Conservation (phyloP, 306 rosid species). For the Mucuna pruriens region DNA sequence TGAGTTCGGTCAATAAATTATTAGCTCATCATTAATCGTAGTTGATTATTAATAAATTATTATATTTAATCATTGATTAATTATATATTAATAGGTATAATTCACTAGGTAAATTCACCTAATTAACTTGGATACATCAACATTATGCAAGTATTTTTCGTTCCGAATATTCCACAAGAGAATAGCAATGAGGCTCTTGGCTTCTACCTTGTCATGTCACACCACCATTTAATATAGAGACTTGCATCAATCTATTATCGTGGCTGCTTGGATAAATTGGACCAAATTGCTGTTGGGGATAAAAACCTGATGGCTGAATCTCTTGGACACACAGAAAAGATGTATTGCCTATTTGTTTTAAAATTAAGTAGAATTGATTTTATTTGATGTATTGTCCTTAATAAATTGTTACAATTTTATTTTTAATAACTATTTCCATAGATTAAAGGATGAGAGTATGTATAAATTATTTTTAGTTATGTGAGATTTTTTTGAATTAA, state of each 20-base stretch:
- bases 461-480: too few relatives aligned
- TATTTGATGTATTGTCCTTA: too few relatives aligned
- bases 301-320: slow-evolving; percentile 17
- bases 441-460: too few relatives aligned
- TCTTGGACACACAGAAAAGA: slow-evolving; percentile 1
- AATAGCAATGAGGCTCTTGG: not conserved
- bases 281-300: slow-evolving; percentile 14
- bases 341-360: not conserved
- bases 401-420: too few relatives aligned
- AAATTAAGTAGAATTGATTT: not conserved
- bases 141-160: not conserved
- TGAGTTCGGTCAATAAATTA: not conserved
- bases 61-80: not conserved
- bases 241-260: not conserved
- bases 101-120: not conserved
- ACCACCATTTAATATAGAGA: slow-evolving; percentile 1
- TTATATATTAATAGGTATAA: not conserved
- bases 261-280: slow-evolving; percentile 1
- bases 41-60: not conserved
- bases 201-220: not conserved
- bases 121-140: not conserved
- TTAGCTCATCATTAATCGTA: not conserved
- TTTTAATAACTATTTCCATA: too few relatives aligned
- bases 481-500: too few relatives aligned
- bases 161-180: not conserved